Evolutionary conservation across 768 basidiomycete genomes (phyloP).

Genomic region (Serendipita indica): DNA sequence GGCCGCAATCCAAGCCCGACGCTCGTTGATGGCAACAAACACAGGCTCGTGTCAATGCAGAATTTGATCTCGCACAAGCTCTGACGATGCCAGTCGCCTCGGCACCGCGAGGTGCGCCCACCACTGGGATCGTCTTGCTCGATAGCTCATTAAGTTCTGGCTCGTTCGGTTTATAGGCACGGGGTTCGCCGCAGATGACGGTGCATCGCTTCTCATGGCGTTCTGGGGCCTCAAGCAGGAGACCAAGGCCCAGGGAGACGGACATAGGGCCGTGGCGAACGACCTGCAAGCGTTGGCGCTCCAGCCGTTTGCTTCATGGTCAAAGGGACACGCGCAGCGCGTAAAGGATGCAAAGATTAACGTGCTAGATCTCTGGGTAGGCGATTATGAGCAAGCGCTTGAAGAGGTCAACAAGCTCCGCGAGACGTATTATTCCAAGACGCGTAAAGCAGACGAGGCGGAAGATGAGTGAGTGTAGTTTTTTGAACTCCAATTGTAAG

Average conservation of each 20-base stretch:
- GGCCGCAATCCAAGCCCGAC: neutral
- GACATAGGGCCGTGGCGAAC: slow-evolving; percentile 53
- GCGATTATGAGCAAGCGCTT: slow-evolving; percentile 53
- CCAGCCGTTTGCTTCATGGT: slow-evolving; percentile 73
- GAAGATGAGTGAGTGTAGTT: slow-evolving; percentile 69
- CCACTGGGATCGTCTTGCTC: slow-evolving; percentile 11
- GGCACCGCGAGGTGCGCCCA: slow-evolving; percentile 33
- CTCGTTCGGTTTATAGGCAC: slow-evolving; percentile 34
- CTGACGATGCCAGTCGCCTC: slow-evolving; percentile 39
- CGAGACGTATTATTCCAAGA: slow-evolving; percentile 61
- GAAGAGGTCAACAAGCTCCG: slow-evolving; percentile 53
- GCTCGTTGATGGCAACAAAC: slow-evolving; percentile 10
- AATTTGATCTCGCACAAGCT: slow-evolving; percentile 45
- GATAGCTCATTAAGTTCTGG: slow-evolving; percentile 13
- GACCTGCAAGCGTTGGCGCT: slow-evolving; percentile 65
- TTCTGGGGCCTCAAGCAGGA: slow-evolving; percentile 71
- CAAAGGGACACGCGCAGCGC: slow-evolving; percentile 56
- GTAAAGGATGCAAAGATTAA: slow-evolving; percentile 42
- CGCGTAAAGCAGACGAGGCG: slow-evolving; percentile 73
- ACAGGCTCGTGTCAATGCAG: slow-evolving; percentile 60
- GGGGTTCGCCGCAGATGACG: slow-evolving; percentile 69
- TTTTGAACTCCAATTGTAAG: neutral
- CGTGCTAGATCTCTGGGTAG: slow-evolving; percentile 51
- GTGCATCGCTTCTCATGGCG: slow-evolving; percentile 64
- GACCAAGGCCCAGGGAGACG: slow-evolving; percentile 53